Conservation (phyloP, 139 green algal species). For the Pedinophyceae sp. region DNA sequence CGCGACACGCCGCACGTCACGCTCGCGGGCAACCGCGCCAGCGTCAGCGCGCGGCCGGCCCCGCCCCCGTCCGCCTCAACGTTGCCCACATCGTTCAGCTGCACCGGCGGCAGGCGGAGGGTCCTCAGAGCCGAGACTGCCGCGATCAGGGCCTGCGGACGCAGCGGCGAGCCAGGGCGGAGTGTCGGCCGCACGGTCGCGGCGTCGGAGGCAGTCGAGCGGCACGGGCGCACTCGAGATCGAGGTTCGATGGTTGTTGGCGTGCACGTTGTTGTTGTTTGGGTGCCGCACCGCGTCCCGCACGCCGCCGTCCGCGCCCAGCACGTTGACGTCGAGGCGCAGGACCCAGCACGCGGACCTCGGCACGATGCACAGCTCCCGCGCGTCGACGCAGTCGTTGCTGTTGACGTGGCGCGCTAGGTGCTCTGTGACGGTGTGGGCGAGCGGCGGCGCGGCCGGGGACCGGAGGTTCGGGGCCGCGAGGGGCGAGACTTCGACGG, state of each 20-base stretch:
- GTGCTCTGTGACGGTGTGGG: too few relatives aligned
- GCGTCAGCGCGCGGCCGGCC: slow-evolving; percentile 6
- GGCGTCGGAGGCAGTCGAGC: too few relatives aligned
- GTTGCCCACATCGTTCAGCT: slow-evolving; percentile 23
- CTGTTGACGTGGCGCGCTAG: too few relatives aligned
- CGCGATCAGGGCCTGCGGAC: slow-evolving; percentile 51
- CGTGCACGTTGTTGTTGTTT: too few relatives aligned
- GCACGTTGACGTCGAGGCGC: slow-evolving; percentile 50
- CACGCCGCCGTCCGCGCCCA: slow-evolving; percentile 47
- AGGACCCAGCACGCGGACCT: slow-evolving; percentile 37
- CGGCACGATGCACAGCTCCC: slow-evolving; percentile 42
- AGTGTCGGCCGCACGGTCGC: too few relatives aligned
- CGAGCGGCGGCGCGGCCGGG: too few relatives aligned
- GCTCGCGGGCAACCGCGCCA: slow-evolving; percentile 10
- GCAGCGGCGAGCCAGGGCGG: too few relatives aligned
- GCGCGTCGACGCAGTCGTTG: slow-evolving; percentile 21
- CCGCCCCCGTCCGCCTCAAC: slow-evolving; percentile 11
- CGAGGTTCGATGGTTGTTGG: too few relatives aligned
- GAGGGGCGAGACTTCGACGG: too few relatives aligned
- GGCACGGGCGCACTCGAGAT: too few relatives aligned
- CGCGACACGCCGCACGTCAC: slow-evolving; percentile 34
- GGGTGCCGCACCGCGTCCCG: slow-evolving; percentile 41
- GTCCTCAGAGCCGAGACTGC: slow-evolving; percentile 30
- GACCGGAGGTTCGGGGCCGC: too few relatives aligned
- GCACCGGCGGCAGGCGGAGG: slow-evolving; percentile 21